A percentile compares a stretch with the other conserved stretches of the same genome.
phyloP scores from a whole-genome alignment of 2,329 filamentous ascomycete genomes.

The Fusarium redolens region DNA sequence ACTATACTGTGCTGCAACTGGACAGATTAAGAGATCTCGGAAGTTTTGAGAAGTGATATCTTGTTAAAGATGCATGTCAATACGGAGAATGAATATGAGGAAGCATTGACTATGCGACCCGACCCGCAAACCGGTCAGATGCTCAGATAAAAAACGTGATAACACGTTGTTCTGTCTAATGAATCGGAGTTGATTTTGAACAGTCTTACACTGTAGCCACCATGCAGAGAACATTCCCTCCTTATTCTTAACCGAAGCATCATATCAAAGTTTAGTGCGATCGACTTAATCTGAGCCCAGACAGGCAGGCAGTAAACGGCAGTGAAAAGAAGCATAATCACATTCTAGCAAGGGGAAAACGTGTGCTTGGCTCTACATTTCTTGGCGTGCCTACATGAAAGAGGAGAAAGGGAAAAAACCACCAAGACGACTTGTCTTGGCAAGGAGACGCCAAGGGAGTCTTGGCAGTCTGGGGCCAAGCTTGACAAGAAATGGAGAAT shows the following conservation, averaged over 20 bases:
- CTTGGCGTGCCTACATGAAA: slow-evolving; percentile 4
- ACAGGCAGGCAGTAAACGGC: neutral
- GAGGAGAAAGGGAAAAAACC: neutral
- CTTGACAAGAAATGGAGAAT: slow-evolving; percentile 19
- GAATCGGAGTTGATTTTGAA: neutral
- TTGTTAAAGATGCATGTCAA: slow-evolving; percentile 10
- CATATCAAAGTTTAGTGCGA: slow-evolving; percentile 6
- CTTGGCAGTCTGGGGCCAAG: slow-evolving; percentile 29
- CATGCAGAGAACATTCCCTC: neutral
- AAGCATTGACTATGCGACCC: neutral
- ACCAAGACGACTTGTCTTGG: slow-evolving; percentile 16
- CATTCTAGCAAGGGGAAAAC: slow-evolving; percentile 30
- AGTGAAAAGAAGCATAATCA: slow-evolving; percentile 23
- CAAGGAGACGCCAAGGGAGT: slow-evolving; percentile 20
- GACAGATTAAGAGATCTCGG: slow-evolving; percentile 2
- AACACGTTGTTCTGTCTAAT: neutral
- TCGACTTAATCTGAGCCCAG: neutral
- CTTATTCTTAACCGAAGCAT: neutral
- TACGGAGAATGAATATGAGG: slow-evolving; percentile 16
- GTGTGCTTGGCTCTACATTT: slow-evolving; percentile 26
- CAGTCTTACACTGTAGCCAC: neutral
- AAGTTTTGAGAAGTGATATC: slow-evolving; percentile 3
- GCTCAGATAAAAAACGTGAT: slow-evolving; percentile 1
- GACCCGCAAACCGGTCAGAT: slow-evolving; percentile 21
- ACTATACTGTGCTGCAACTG: neutral